phyloP scores from a whole-genome alignment of 2,329 filamentous ascomycete species.

The Penicillium sp. region DNA sequence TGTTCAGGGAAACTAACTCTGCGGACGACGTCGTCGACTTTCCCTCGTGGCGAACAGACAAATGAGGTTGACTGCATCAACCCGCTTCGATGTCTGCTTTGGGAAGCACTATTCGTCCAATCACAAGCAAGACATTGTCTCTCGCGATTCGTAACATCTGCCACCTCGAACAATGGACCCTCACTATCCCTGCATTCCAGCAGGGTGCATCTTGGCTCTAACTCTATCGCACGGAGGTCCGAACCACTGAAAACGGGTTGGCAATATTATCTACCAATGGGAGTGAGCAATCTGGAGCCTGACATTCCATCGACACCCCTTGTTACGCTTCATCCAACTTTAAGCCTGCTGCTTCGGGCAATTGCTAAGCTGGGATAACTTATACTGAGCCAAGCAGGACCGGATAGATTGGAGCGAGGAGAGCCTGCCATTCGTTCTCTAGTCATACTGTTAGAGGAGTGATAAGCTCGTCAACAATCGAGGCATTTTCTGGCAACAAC shows the following conservation, averaged over 20 bases:
- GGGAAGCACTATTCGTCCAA: constrained; percentile 2
- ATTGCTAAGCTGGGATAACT: neutral
- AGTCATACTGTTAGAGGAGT: neutral
- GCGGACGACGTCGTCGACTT: neutral
- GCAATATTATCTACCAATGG: neutral
- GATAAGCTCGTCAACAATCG: neutral
- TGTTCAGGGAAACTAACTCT: no score
- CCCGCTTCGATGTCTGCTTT: neutral
- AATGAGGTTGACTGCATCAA: neutral
- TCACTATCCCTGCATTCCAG: constrained; percentile 2
- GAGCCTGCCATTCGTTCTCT: neutral
- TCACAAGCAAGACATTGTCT: neutral
- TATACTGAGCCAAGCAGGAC: neutral
- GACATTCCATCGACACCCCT: neutral
- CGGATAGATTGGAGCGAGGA: neutral
- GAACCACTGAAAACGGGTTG: neutral
- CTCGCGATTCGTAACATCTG: neutral
- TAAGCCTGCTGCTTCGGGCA: neutral
- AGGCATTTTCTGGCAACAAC: neutral
- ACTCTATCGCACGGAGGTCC: neutral
- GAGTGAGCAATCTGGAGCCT: neutral
- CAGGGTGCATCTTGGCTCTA: neutral
- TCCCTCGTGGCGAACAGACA: neutral
- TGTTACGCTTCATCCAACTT: neutral
- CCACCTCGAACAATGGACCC: constrained; percentile 1